Evolutionary conservation across 2,329 filamentous ascomycete species (phyloP), one percentile per base, ranked within the genome.

Genomic region (Teratosphaeria nubilosa): DNA sequence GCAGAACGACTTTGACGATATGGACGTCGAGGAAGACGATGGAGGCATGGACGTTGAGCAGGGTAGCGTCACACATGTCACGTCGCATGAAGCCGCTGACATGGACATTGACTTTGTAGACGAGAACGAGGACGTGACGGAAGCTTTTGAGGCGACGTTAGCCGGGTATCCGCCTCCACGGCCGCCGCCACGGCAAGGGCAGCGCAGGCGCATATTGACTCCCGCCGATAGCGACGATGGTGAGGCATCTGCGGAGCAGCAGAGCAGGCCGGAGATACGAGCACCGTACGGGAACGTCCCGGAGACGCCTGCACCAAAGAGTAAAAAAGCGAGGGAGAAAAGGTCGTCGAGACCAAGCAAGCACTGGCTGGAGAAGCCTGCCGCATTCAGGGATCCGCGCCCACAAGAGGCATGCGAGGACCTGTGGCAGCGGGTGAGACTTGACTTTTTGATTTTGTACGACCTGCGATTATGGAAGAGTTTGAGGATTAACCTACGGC

Each of bases 381-480:
- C 82, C 20, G 51, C 51, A 9, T 92, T 88, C 70, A 63, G 61
- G 52, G 62, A 59, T n/a, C 63, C 65, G 7, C 59, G 64, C 55
- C 32, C 81, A 80, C 56, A 76, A 86, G 6, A 86, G 86, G 53
- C 80, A 83, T 16, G 87, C 56, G 94, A 99, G 72, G 88, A 99
- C 68, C 80, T 99, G 5, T 91, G 90, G 76, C 85, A 92, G 69
- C 86, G 91, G 32, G 88, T 97, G 13, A 86, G 94, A 32, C 79
- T 99, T 5, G 94, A 99, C 73, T 96, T 90, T 83, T 82, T 99
- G 69, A 90, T 99, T 31, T 78, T 99, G 9, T 99, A 96, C 70
- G 94, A 99, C 71, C 76, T 99, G 55, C 82, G 94, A 50, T 85
- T 99, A 80, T 99, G 94, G 94, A 99, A 99, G 75, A 94, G 91